phyloP scores from a whole-genome alignment of 805 yeast species.

The Starmerella bacillaris region DNA sequence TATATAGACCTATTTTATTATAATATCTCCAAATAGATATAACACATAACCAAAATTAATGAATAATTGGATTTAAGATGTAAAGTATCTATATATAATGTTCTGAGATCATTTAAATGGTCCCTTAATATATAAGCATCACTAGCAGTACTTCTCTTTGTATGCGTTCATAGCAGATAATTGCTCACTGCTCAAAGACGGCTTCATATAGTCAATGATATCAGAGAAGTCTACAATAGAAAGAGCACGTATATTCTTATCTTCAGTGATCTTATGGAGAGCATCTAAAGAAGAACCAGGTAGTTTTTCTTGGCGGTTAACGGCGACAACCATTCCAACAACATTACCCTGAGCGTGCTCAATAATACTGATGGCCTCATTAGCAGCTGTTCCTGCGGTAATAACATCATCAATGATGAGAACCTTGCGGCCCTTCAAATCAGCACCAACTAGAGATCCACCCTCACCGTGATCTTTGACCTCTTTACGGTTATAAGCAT shows the following conservation, averaged over 20 bases:
- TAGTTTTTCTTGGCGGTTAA: slow-evolving; percentile 83
- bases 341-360: slow-evolving; percentile 48
- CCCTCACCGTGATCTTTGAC: slow-evolving; percentile 97
- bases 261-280: slow-evolving; percentile 56
- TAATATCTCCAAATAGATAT: too few relatives aligned
- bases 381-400: slow-evolving; percentile 97
- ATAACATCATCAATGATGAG: slow-evolving; percentile 90
- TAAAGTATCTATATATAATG: neutral
- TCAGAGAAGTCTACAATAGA: slow-evolving; percentile 63
- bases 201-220: slow-evolving; percentile 43
- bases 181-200: slow-evolving; percentile 16
- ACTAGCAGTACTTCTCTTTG: slow-evolving; percentile 21
- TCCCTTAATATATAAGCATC: slow-evolving; percentile 15
- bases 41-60: neutral
- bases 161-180: slow-evolving; percentile 19
- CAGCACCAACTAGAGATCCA: slow-evolving; percentile 78
- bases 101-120: neutral
- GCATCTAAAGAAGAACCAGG: slow-evolving; percentile 57
- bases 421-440: slow-evolving; percentile 50
- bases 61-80: too few relatives aligned
- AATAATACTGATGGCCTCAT: slow-evolving; percentile 78
- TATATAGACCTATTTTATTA: too few relatives aligned
- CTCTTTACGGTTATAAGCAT: slow-evolving; percentile 81
- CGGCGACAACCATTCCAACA: slow-evolving; percentile 73
- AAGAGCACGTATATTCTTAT: slow-evolving; percentile 64